Evolutionary conservation across 345 rosid genomes (phyloP), one percentile per base, ranked within the genome.

Genomic region (Salix koriyanagi): DNA sequence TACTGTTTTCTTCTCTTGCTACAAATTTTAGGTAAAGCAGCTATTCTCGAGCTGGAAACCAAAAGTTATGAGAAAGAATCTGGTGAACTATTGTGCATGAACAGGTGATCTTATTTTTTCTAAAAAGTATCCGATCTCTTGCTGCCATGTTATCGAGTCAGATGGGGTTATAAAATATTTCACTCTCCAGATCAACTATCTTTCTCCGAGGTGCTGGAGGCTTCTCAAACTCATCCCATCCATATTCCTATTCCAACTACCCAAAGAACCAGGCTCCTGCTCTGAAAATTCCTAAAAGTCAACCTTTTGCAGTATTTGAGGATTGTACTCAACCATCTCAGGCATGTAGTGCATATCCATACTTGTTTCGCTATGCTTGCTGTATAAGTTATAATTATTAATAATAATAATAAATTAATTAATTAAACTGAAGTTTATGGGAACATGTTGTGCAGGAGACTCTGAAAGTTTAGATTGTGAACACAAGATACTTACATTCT

Each of bases 161-260:
- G 23, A 69, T 66, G 58, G 66, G 32, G 71, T 46, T 76, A 66
- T 69, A 75, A 11, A 75, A 11, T 60, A 84, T 67, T 64, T 41
- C 32, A 21, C 56, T 77, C 42, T 74, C 78, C 87, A 96, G 98
- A 82, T 18, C 79, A 69, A 93, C 90, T 74, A 76, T n/a, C 7
- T 92, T 70, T 79, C 84, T 93, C 60, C 88, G 96, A 10, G 98
- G 98, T 71, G 98, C 96, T 65, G 97, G 98, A 73, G 96, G 99
- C 84, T 96, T 92, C 86, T 96, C 99, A 72, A 85, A 86, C 70
- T 82, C 96, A 54, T 79, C 91, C 75, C 73, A 77, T 8, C 97
- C 94, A 2, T 93, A 77, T 87, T 90, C 96, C 21, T 92, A 92
- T 86, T 81, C 89, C 65, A 92, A 75, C 69, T 90, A 93, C 86